phyloP scores from a whole-genome alignment of 768 basidiomycete species.

The Pisolithus sp. region DNA sequence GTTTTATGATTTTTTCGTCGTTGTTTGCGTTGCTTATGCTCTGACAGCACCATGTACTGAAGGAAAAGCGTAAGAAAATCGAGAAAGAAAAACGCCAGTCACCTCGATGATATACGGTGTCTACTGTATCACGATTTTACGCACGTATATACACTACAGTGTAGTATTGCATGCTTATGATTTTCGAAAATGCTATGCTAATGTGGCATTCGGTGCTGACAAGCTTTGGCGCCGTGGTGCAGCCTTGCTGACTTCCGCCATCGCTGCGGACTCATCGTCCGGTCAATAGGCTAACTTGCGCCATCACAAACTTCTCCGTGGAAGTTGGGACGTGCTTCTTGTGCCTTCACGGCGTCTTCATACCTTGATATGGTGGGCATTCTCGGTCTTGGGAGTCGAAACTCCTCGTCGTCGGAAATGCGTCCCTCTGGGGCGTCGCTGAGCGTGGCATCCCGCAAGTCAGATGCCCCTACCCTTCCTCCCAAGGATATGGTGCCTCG shows the following conservation, averaged over 20 bases:
- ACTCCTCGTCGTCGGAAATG: constrained; percentile 22
- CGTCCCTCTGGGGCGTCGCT: constrained; percentile 18
- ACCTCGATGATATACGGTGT: constrained; percentile 17
- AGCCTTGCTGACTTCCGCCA: neutral
- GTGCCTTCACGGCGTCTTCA: neutral
- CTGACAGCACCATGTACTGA: constrained; percentile 52
- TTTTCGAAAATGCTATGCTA: too few relatives aligned
- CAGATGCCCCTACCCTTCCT: constrained; percentile 30
- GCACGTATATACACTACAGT: too few relatives aligned
- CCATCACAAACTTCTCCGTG: neutral
- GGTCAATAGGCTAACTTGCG: too few relatives aligned
- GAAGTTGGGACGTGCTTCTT: neutral
- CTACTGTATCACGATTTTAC: neutral
- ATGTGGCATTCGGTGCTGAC: neutral
- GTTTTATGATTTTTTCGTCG: constrained; percentile 19
- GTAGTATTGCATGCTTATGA: too few relatives aligned
- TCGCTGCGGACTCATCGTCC: neutral
- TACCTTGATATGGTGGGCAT: constrained; percentile 31
- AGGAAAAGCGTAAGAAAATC: constrained; percentile 50
- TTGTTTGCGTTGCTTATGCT: constrained; percentile 6
- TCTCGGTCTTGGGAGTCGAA: constrained; percentile 32
- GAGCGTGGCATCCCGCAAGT: constrained; percentile 27
- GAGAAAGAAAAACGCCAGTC: constrained; percentile 46
- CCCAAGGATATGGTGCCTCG: constrained; percentile 42
- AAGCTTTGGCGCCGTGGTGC: neutral